A percentile compares a stretch with the other conserved stretches of the same genome.
These are phyloP conservation scores for Psilocybe cyanescens DNA, from an alignment of 768 basidiomycete genomes.

Conservation along the genomic window DNA sequence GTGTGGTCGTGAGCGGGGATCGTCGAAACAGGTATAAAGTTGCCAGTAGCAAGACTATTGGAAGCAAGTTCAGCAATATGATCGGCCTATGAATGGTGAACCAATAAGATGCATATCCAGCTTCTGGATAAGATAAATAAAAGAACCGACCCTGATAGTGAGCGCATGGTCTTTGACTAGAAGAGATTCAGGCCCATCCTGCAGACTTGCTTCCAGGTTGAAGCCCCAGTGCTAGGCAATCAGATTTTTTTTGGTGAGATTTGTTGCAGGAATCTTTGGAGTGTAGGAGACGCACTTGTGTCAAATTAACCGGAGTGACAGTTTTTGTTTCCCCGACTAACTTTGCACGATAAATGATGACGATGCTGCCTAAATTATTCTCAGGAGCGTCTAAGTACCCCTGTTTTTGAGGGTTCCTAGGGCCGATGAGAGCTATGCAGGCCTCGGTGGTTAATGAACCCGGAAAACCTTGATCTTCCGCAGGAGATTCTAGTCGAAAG, in stretches of 20 bases:
- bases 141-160: conserved; percentile 39
- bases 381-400: conserved; percentile 33
- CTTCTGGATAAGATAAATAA: background rate
- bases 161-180: conserved; percentile 54
- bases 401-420: conserved; percentile 21
- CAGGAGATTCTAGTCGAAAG: conserved; percentile 59
- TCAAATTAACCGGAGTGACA: conserved; percentile 77
- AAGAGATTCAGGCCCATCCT: conserved; percentile 42
- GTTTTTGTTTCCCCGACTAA: conserved; percentile 49
- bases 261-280: conserved; percentile 1
- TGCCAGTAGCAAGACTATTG: conserved; percentile 55
- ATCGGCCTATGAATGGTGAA: conserved; percentile 44
- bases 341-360: conserved; percentile 72
- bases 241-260: background rate
- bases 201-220: conserved; percentile 74
- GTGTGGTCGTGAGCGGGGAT: conserved; percentile 53
- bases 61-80: conserved; percentile 55
- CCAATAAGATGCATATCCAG: conserved; percentile 1
- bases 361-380: conserved; percentile 63
- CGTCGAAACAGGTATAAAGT: conserved; percentile 47
- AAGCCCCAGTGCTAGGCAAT: conserved; percentile 75
- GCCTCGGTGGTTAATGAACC: conserved; percentile 66
- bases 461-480: conserved; percentile 76
- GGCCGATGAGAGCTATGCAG: conserved; percentile 50
- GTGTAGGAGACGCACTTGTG: conserved; percentile 53